Percentiles rank a stretch among this genome's conserved stretches.
Evolutionary conservation across 2,329 filamentous ascomycete species (phyloP).

Genomic region (Sclerotinia nivalis): DNA sequence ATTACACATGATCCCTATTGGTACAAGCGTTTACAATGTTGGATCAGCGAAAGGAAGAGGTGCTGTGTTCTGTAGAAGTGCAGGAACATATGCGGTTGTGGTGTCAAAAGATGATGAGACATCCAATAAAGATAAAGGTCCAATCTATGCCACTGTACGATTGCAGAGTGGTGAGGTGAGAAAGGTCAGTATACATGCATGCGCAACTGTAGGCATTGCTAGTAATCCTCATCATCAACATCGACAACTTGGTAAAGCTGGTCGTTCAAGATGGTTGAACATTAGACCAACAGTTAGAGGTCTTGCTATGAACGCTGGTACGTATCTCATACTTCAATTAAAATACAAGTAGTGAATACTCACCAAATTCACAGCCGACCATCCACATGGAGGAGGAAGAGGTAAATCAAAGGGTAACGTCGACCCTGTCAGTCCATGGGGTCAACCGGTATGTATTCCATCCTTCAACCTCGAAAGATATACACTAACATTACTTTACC

Average conservation of each 20-base stretch:
- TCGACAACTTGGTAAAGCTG: constrained; percentile 89
- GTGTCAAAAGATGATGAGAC: constrained; percentile 84
- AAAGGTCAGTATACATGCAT: constrained; percentile 86
- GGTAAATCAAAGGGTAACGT: constrained; percentile 99
- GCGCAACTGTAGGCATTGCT: constrained; percentile 88
- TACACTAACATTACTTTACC: constrained; percentile 19
- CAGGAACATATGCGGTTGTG: constrained; percentile 87
- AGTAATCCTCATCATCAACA: constrained; percentile 94
- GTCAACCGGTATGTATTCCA: constrained; percentile 73
- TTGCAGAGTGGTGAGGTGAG: constrained; percentile 92
- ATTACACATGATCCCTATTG: constrained; percentile 91
- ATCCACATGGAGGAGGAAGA: constrained; percentile 97
- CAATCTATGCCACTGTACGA: constrained; percentile 78
- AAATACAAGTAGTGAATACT: constrained; percentile 25
- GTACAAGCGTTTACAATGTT: constrained; percentile 90
- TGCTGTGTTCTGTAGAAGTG: constrained; percentile 91
- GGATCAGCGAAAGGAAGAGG: constrained; percentile 72
- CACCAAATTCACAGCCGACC: constrained; percentile 61
- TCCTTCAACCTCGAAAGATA: constrained; percentile 20
- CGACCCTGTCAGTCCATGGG: constrained; percentile 94
- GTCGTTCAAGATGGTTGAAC: constrained; percentile 88
- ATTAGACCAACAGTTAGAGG: constrained; percentile 94
- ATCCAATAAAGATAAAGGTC: constrained; percentile 53
- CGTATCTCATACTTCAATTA: constrained; percentile 37
- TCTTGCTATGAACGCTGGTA: constrained; percentile 96